phyloP scores from a whole-genome alignment of 2,329 filamentous ascomycete genomes.

The Sphaerostilbella broomeana region DNA sequence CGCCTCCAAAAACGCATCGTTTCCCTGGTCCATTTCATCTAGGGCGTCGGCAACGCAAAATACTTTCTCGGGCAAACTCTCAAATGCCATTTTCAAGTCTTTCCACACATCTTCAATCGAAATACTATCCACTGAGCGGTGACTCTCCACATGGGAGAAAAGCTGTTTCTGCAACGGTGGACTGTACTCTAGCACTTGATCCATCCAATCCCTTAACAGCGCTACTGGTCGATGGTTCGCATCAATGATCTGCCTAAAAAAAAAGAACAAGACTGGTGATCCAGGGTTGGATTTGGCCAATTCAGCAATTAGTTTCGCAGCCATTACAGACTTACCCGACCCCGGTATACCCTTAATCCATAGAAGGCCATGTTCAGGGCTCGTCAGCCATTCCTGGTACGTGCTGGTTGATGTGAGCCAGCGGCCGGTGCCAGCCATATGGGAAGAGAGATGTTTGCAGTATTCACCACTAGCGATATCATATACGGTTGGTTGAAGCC shows the following conservation, averaged over 20 bases:
- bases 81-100: conserved; percentile 22
- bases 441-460: conserved; percentile 20
- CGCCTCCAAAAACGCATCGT: conserved; percentile 25
- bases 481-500: conserved; percentile 26
- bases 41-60: conserved; percentile 38
- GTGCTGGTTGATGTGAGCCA: conserved; percentile 15
- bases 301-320: conserved; percentile 22
- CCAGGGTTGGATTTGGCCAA: conserved; percentile 9
- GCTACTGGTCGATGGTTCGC: conserved; percentile 26
- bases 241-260: conserved; percentile 34
- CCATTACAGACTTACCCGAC: conserved; percentile 32
- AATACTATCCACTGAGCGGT: conserved; percentile 3
- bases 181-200: conserved; percentile 27
- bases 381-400: conserved; percentile 16
- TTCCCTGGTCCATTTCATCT: conserved; percentile 38
- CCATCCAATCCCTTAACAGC: conserved; percentile 29
- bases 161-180: conserved; percentile 23
- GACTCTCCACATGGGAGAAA: conserved; percentile 10
- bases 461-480: conserved; percentile 22
- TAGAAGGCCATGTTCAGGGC: conserved; percentile 17
- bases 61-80: conserved; percentile 18
- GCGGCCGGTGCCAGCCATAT: conserved; percentile 17
- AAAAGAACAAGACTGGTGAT: conserved; percentile 30
- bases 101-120: conserved; percentile 25
- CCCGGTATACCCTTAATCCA: conserved; percentile 33